Conservation (phyloP, 257 asterid species). For the Ligustrum vulgare region DNA sequence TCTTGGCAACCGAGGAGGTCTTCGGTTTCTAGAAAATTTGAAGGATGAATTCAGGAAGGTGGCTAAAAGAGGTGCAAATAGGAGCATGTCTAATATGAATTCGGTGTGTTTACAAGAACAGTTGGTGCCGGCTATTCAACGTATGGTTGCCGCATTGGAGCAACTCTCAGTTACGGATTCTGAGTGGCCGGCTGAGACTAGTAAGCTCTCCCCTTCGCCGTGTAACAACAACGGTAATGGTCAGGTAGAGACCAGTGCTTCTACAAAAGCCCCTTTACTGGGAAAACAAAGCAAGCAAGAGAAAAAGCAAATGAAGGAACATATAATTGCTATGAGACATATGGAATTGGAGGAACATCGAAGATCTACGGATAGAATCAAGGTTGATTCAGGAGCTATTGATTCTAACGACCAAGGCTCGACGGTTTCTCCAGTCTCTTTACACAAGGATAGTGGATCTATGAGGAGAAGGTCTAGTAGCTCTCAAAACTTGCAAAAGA, state of each 20-base stretch:
- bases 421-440: conserved; percentile 30
- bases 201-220: conserved; percentile 34
- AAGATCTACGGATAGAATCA: conserved; percentile 36
- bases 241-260: conserved; percentile 32
- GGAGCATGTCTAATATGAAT: conserved; percentile 36
- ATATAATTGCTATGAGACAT: conserved; percentile 38
- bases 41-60: conserved; percentile 55
- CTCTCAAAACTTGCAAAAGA: conserved; percentile 38
- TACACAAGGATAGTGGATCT: conserved; percentile 41
- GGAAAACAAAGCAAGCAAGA: conserved; percentile 60
- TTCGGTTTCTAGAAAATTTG: conserved; percentile 48
- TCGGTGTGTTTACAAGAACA: conserved; percentile 50
- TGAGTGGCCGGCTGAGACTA: background rate
- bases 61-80: conserved; percentile 35
- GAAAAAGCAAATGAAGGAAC: conserved; percentile 55
- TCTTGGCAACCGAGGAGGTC: conserved; percentile 39
- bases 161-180: conserved; percentile 23
- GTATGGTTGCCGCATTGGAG: conserved; percentile 43
- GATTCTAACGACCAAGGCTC: conserved; percentile 34
- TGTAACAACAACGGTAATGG: conserved; percentile 26
- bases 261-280: conserved; percentile 64
- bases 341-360: conserved; percentile 52
- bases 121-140: conserved; percentile 43
- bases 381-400: conserved; percentile 28
- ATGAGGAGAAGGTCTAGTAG: conserved; percentile 38